phyloP scores from a whole-genome alignment of 2,329 filamentous ascomycete genomes.

The Colletotrichum liaoningense region DNA sequence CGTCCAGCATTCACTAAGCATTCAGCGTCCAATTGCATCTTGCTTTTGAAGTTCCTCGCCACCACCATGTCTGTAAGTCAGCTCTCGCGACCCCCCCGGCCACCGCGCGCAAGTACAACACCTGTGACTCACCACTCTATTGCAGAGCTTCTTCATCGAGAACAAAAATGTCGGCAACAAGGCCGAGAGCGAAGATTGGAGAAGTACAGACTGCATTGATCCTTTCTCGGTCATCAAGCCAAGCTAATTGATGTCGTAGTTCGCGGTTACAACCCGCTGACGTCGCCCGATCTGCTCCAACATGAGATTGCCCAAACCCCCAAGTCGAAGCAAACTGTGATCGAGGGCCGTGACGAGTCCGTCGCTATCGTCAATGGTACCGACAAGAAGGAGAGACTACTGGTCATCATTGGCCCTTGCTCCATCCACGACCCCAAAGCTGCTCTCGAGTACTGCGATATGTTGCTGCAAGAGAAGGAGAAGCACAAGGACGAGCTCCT shows the following conservation, averaged over 20 bases:
- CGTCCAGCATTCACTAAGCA: background rate
- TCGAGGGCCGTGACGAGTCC: slow-evolving; percentile 71
- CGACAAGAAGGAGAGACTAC: slow-evolving; percentile 68
- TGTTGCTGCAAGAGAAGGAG: slow-evolving; percentile 82
- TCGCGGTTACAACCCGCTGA: slow-evolving; percentile 92
- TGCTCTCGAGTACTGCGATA: slow-evolving; percentile 92
- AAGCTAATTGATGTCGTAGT: slow-evolving; percentile 59
- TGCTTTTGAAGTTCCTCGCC: background rate
- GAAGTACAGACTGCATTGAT: slow-evolving; percentile 67
- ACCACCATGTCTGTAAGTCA: slow-evolving; percentile 49
- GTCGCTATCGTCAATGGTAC: slow-evolving; percentile 76
- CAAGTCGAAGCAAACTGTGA: slow-evolving; percentile 69
- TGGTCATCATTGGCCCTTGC: slow-evolving; percentile 91
- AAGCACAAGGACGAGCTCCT: slow-evolving; percentile 91
- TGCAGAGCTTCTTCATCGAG: slow-evolving; percentile 76
- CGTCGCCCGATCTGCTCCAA: slow-evolving; percentile 92
- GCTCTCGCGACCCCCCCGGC: slow-evolving; percentile 2
- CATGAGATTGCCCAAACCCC: slow-evolving; percentile 81
- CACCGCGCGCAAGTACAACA: background rate
- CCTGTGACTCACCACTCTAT: slow-evolving; percentile 40
- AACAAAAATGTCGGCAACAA: slow-evolving; percentile 85
- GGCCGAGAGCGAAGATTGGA: slow-evolving; percentile 81
- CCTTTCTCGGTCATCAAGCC: background rate
- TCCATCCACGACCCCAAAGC: slow-evolving; percentile 95
- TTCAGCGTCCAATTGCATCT: background rate